Conservation (phyloP, 345 rosid species). For the Rhodamnia rubescens region DNA sequence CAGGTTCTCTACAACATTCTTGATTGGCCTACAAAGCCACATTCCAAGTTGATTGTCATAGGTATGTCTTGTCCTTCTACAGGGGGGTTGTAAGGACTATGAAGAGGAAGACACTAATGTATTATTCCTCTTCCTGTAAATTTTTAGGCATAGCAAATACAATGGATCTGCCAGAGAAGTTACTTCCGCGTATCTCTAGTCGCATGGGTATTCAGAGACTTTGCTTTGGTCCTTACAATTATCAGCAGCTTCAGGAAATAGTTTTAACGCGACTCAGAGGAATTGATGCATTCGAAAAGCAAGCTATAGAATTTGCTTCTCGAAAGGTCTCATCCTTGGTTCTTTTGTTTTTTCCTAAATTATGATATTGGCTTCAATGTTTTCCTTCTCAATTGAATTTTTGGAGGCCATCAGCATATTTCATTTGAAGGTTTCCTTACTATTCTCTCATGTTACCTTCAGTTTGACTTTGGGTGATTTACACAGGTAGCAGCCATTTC, state of each 20-base stretch:
- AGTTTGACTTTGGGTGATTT: not conserved
- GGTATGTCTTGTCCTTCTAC: slow-evolving; percentile 20
- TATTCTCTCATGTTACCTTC: not conserved
- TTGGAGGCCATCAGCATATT: not conserved
- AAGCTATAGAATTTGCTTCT: slow-evolving; percentile 91
- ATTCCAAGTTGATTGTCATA: slow-evolving; percentile 76
- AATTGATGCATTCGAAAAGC: slow-evolving; percentile 78
- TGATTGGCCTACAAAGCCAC: slow-evolving; percentile 90
- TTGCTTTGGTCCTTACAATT: slow-evolving; percentile 89
- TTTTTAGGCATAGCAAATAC: slow-evolving; percentile 87
- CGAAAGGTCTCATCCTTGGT: slow-evolving; percentile 42
- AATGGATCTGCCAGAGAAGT: slow-evolving; percentile 97
- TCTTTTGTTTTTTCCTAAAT: not conserved
- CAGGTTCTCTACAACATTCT: slow-evolving; percentile 85
- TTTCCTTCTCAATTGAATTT: not conserved
- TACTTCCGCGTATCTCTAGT: slow-evolving; percentile 96
- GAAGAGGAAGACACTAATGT: not conserved
- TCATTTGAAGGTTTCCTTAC: not conserved
- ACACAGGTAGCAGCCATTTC: slow-evolving; percentile 87
- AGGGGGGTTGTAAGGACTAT: not conserved
- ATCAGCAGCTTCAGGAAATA: slow-evolving; percentile 92
- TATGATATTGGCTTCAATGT: not conserved
- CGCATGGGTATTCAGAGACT: slow-evolving; percentile 95
- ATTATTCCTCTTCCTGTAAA: not conserved
- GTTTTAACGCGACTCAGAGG: slow-evolving; percentile 73